Evolutionary conservation across 148 eudicot genomes (phyloP).

Genomic region (Chenopodium berlandieri): DNA sequence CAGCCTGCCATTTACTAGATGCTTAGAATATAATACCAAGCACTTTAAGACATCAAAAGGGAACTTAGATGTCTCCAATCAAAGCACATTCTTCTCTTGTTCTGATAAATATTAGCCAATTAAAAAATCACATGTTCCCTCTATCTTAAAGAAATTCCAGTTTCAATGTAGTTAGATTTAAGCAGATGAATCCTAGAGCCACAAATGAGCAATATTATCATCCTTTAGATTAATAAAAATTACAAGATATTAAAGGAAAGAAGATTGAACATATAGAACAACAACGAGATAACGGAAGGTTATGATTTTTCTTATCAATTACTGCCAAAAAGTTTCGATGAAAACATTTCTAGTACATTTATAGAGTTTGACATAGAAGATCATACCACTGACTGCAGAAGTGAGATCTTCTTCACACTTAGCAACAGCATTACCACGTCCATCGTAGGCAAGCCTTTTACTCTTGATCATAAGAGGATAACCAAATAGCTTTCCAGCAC

Average conservation of each 20-base stretch:
- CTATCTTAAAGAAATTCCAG: neutral
- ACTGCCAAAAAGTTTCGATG: neutral
- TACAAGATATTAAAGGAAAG: neutral
- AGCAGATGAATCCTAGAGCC: neutral
- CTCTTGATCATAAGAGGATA: conserved; percentile 96
- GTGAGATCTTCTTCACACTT: conserved; percentile 66
- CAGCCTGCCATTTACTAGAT: neutral
- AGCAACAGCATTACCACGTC: conserved; percentile 98
- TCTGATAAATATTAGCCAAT: no score
- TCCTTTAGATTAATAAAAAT: neutral
- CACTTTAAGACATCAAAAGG: neutral
- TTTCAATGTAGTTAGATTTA: neutral
- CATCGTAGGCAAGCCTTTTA: conserved; percentile 93
- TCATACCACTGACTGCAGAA: conserved; percentile 67
- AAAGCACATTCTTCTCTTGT: no score
- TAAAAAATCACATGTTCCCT: no score
- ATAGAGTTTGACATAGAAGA: neutral
- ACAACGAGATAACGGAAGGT: neutral
- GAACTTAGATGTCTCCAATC: neutral
- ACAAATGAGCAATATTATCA: neutral
- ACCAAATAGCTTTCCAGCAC: conserved; percentile 70
- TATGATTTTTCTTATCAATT: neutral
- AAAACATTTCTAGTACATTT: neutral
- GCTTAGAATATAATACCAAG: neutral
- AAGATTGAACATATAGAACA: neutral